Evolutionary conservation across 805 yeast genomes (phyloP).

Genomic region (Candida caryicola): DNA sequence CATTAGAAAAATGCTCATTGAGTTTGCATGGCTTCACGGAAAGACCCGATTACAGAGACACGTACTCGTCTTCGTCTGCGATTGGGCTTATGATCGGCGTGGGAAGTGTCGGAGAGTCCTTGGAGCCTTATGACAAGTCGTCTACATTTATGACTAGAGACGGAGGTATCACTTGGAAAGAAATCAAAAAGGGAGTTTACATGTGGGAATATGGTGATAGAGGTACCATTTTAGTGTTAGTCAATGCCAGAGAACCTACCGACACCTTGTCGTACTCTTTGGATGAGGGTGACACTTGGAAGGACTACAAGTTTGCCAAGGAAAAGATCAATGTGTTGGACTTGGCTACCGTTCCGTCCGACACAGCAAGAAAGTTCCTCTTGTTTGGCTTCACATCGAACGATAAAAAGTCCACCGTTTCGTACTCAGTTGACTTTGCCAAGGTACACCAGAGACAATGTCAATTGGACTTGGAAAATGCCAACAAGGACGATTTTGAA

Average conservation of each 20-base stretch:
- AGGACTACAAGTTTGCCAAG: constrained; percentile 58
- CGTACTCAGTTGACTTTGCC: constrained; percentile 40
- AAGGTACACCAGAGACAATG: constrained; percentile 36
- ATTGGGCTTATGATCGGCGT: constrained; percentile 84
- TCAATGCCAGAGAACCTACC: constrained; percentile 56
- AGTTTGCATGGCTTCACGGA: constrained; percentile 91
- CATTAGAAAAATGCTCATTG: constrained; percentile 66
- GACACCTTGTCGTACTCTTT: constrained; percentile 60
- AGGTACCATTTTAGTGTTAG: constrained; percentile 80
- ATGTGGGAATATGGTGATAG: constrained; percentile 98
- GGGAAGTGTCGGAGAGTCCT: constrained; percentile 80
- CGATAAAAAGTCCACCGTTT: constrained; percentile 43
- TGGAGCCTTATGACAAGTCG: constrained; percentile 50
- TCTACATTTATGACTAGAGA: constrained; percentile 81
- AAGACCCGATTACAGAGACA: constrained; percentile 76
- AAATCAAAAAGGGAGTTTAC: constrained; percentile 65
- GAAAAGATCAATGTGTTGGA: constrained; percentile 59
- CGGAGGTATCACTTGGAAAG: constrained; percentile 89
- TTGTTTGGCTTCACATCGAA: constrained; percentile 46
- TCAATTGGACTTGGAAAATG: constrained; percentile 41
- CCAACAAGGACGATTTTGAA: constrained; percentile 39
- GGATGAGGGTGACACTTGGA: constrained; percentile 82
- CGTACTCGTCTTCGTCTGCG: constrained; percentile 85
- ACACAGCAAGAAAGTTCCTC: constrained; percentile 77
- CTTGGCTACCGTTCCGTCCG: constrained; percentile 86